Conservation (phyloP, 202 grass and related monocot species). For the Dendrocalamus latiflorus region DNA sequence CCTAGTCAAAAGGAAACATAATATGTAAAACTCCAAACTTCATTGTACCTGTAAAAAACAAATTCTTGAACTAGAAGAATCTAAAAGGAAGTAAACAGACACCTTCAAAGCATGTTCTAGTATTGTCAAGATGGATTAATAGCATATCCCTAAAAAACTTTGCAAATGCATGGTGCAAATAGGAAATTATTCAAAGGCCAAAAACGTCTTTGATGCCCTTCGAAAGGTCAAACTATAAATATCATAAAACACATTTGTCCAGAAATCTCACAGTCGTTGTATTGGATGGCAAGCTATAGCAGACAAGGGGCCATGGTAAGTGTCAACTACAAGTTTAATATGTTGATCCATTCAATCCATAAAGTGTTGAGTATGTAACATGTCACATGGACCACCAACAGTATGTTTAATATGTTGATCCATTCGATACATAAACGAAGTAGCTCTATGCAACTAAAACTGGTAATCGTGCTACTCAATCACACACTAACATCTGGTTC, state of each 20-base stretch:
- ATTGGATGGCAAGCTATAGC: not conserved
- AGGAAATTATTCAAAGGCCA: not conserved
- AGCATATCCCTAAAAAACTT: not conserved
- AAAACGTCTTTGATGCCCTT: not conserved
- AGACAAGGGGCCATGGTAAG: not conserved
- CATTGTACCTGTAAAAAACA: not conserved
- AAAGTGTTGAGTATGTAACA: not conserved
- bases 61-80: slow-evolving; percentile 10
- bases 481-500: too few relatives aligned
- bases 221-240: not conserved
- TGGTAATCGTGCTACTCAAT: not conserved
- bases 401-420: not conserved
- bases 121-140: not conserved
- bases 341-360: not conserved
- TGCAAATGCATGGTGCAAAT: not conserved
- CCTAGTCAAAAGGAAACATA: slow-evolving; percentile 46
- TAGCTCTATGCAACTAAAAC: not conserved
- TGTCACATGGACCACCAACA: not conserved
- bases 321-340: not conserved
- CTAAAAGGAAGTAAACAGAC: not conserved
- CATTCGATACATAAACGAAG: not conserved
- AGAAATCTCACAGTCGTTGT: not conserved
- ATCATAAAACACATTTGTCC: not conserved
- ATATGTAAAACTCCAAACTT: slow-evolving; percentile 10
- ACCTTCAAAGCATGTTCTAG: slow-evolving; percentile 1